These are phyloP conservation scores for Skeletonema menzelii DNA, from an alignment of 108 stramenopile genomes.

Conservation along the genomic window DNA sequence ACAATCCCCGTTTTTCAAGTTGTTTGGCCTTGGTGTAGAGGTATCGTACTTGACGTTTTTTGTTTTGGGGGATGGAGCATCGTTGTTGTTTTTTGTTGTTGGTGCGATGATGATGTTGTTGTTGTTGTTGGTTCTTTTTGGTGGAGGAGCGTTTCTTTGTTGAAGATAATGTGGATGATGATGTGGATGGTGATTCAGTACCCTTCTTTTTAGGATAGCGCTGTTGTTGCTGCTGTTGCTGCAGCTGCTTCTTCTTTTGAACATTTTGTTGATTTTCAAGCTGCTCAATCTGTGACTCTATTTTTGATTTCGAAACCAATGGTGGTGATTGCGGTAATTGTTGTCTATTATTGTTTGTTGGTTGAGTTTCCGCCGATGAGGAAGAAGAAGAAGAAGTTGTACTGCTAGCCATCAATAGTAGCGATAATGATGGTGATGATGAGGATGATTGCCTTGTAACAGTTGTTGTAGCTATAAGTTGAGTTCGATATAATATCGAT, in stretches of 20 bases:
- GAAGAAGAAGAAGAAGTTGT: no score
- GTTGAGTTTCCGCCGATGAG: background rate
- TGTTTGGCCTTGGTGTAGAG: slow-evolving; percentile 30
- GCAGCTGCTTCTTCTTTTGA: background rate
- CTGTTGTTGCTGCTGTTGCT: slow-evolving; percentile 7
- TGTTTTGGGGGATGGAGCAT: slow-evolving; percentile 20
- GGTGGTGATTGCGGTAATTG: background rate
- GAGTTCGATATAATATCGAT: no score
- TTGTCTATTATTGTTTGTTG: background rate
- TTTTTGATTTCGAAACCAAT: background rate
- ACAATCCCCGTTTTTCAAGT: slow-evolving; percentile 9
- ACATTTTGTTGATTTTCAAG: background rate
- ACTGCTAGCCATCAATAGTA: background rate
- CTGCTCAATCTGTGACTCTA: background rate
- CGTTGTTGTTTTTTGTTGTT: slow-evolving; percentile 1
- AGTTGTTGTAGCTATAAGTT: background rate
- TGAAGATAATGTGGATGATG: slow-evolving; percentile 12
- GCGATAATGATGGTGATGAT: background rate
- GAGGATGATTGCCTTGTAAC: background rate
- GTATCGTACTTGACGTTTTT: slow-evolving; percentile 17
- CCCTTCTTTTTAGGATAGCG: background rate
- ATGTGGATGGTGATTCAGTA: background rate
- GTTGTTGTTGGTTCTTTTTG: background rate
- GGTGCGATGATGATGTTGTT: background rate
- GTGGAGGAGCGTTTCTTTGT: background rate